Base-by-base conservation (phyloP, 2,329 filamentous ascomycete species). In the Verticillium alfalfae region DNA sequence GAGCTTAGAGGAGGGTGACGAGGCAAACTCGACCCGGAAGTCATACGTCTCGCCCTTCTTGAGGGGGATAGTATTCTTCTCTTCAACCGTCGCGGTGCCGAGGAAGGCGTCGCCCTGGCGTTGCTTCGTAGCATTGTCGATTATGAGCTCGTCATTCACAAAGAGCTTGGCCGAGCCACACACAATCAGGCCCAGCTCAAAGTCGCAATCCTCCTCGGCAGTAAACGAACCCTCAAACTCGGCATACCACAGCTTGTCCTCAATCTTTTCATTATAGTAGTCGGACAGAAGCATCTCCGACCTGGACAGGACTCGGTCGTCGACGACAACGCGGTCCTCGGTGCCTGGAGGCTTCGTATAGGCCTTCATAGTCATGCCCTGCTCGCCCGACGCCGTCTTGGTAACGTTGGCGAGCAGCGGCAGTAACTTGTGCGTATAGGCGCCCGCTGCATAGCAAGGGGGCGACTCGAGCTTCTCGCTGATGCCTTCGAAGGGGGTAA, bases 401-500 rank as follows among this genome's bases (percentile, higher is more conserved):
- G 84, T 75, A 5, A 81, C 72, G 2, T 75, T 75, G 0, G 84
- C 84, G 4, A 89, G 75, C 0, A 86, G 73, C 1, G 87, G 88
- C 1, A 89, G 78, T 65, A 87, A 78, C 68, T 86, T 87, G 73
- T 89, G 86, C 0, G 84, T 86, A 70, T 89, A 87, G 45, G 82
- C 84, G 10, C 88, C 88, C 54, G 87, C 81, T 1, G 83, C 79
- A 69, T 85, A 89, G 1, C 70, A 71, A 0, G 81, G 79, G 7
- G 73, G 61, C 0, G 70, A 72, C 13, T 69, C 70, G 1, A 84
- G 74, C 69, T 84, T 83, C 38, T 78, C 78, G 45, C 79, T 82
- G 67, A 93, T 90, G 8, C 89, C 89, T 61, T 90, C 88, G 31
- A 88, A 86, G 1, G 90, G 90, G 0, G 87, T 91, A 22, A 92